These are phyloP conservation scores for Trametes hirsuta DNA, from an alignment of 1,284 basidiomycete genomes.

Conservation along the genomic window DNA sequence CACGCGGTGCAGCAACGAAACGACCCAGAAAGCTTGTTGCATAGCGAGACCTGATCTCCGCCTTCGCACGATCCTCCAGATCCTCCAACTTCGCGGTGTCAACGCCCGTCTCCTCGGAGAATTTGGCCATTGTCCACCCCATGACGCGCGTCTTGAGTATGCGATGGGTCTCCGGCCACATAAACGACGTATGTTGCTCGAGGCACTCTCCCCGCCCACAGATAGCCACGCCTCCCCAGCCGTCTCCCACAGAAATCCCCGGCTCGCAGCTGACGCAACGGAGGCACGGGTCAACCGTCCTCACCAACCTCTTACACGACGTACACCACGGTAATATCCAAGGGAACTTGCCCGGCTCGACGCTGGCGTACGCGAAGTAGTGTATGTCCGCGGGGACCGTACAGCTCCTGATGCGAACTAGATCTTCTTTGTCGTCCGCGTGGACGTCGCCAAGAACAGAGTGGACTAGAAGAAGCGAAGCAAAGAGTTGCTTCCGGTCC, in stretches of 20 bases:
- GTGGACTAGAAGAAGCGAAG: conserved; percentile 18
- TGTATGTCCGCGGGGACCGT: conserved; percentile 10
- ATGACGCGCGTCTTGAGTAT: conserved; percentile 4
- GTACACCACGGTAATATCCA: conserved; percentile 8
- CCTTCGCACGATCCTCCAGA: neutral
- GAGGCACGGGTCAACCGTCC: conserved; percentile 17
- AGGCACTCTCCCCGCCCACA: conserved; percentile 25
- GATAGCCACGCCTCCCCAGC: conserved; percentile 1
- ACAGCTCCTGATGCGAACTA: neutral
- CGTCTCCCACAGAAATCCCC: neutral
- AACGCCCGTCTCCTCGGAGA: neutral
- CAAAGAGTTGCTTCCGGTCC: conserved; percentile 15
- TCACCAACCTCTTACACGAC: conserved; percentile 6
- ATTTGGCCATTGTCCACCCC: neutral
- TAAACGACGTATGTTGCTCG: neutral
- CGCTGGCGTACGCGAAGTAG: neutral
- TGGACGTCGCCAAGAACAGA: neutral
- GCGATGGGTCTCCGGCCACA: neutral
- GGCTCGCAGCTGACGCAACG: neutral
- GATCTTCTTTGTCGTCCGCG: conserved; percentile 10
- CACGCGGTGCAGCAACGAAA: too few relatives aligned
- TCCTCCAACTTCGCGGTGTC: neutral
- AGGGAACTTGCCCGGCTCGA: conserved; percentile 15
- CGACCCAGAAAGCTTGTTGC: too few relatives aligned
- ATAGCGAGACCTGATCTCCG: neutral